Evolutionary conservation across 2,329 filamentous ascomycete genomes (phyloP).

Genomic region (Dothideomycetidae sp.): DNA sequence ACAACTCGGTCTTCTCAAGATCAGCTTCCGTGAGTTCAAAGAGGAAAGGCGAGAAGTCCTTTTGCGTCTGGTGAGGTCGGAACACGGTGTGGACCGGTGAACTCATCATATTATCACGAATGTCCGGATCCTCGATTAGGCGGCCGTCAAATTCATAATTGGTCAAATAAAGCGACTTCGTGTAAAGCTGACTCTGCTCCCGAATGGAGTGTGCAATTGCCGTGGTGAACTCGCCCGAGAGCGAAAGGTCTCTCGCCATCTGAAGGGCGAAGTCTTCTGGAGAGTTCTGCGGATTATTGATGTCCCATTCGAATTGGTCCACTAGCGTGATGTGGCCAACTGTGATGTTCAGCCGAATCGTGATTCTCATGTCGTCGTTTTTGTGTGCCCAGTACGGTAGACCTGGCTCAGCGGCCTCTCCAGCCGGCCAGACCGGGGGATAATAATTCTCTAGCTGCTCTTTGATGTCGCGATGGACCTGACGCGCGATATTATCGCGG

Average conservation of each 20-base stretch:
- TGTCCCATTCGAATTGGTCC: constrained; percentile 98
- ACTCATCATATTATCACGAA: constrained; percentile 70
- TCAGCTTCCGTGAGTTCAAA: constrained; percentile 89
- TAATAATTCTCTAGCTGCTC: constrained; percentile 91
- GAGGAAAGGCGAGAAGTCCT: constrained; percentile 84
- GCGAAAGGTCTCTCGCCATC: constrained; percentile 79
- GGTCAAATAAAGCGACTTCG: constrained; percentile 79
- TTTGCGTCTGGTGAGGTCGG: constrained; percentile 79
- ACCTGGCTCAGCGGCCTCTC: constrained; percentile 79
- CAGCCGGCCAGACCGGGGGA: constrained; percentile 77
- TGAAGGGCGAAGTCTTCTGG: constrained; percentile 85
- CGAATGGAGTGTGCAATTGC: constrained; percentile 96
- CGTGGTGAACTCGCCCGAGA: constrained; percentile 91
- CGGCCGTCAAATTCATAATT: constrained; percentile 92
- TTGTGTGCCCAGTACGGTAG: constrained; percentile 89
- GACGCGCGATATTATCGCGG: constrained; percentile 49
- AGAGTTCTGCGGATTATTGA: constrained; percentile 86
- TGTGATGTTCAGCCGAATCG: constrained; percentile 93
- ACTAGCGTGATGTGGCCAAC: constrained; percentile 88
- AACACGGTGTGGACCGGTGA: constrained; percentile 74
- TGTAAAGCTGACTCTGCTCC: constrained; percentile 90
- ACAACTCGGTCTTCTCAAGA: constrained; percentile 77
- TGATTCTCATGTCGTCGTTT: constrained; percentile 95
- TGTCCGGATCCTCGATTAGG: constrained; percentile 80
- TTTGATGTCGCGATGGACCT: constrained; percentile 71